Conservation (phyloP, 176 grass and related monocot species). For the Zizania latifolia region DNA sequence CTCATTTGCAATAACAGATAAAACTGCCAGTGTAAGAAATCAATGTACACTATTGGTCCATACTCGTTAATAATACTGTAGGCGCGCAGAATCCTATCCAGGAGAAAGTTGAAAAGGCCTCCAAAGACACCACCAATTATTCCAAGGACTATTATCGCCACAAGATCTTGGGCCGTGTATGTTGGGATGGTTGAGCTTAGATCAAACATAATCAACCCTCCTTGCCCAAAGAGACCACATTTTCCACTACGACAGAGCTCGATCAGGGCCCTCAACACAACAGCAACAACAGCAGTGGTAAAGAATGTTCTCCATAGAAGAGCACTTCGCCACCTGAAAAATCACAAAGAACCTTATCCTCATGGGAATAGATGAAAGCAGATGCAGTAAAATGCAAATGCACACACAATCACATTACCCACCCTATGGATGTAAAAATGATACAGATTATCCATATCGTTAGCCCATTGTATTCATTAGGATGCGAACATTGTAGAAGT, state of each 20-base stretch:
- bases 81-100: conserved; percentile 64
- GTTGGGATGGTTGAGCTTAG: conserved; percentile 50
- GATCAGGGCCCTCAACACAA: conserved; percentile 63
- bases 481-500: background rate
- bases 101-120: conserved; percentile 76
- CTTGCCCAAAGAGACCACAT: conserved; percentile 87
- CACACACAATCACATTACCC: background rate
- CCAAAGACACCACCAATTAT: conserved; percentile 75
- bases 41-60: background rate
- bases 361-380: background rate
- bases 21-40: background rate
- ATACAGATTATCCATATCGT: background rate
- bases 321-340: conserved; percentile 93
- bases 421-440: background rate
- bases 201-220: conserved; percentile 98
- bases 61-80: conserved; percentile 98
- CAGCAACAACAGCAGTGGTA: conserved; percentile 90
- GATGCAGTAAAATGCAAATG: background rate
- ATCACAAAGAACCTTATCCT: background rate
- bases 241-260: conserved; percentile 63
- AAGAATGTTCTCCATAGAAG: conserved; percentile 96
- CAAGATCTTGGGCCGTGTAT: conserved; percentile 56
- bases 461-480: background rate
- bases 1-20: conserved; percentile 1
- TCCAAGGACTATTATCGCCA: conserved; percentile 76